Conservation (phyloP, 2,329 filamentous ascomycete species). For the Ceratocystis cubensis region DNA sequence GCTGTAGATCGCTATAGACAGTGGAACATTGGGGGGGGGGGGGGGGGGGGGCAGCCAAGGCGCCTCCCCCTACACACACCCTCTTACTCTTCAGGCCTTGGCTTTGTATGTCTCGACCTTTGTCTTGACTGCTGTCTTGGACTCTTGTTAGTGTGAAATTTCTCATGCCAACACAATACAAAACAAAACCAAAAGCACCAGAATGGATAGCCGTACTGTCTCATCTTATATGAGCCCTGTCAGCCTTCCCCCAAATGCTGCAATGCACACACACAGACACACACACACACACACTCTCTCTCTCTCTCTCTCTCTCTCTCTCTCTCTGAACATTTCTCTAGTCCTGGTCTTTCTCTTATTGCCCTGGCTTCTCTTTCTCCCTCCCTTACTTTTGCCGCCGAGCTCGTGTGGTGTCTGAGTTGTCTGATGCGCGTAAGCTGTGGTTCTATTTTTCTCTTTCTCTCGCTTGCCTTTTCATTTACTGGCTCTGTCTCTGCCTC, state of each 20-base stretch:
- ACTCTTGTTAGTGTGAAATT: neutral
- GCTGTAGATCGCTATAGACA: neutral
- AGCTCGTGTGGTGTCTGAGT: slow-evolving; percentile 3
- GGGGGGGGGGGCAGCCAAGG: neutral
- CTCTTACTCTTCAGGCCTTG: neutral
- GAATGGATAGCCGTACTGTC: neutral
- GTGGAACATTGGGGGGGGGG: no score
- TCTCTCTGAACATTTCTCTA: no score
- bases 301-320: no score
- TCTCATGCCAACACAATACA: neutral
- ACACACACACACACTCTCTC: no score
- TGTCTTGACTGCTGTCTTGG: neutral
- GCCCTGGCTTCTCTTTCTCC: no score
- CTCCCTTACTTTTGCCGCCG: neutral
- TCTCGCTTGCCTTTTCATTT: no score
- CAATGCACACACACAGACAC: no score
- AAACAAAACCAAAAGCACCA: neutral
- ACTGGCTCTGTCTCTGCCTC: no score
- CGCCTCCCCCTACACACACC: neutral
- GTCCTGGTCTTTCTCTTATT: no score
- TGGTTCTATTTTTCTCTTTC: neutral
- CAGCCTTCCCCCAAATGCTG: neutral
- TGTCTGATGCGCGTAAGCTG: slow-evolving; percentile 1
- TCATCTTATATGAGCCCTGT: slow-evolving; percentile 11
- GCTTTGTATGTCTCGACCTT: no score